Evolutionary conservation across 495 filamentous ascomycete species (phyloP), one percentile per base, ranked within the genome.

Genomic region (Staphylotrichum tortipilum): DNA sequence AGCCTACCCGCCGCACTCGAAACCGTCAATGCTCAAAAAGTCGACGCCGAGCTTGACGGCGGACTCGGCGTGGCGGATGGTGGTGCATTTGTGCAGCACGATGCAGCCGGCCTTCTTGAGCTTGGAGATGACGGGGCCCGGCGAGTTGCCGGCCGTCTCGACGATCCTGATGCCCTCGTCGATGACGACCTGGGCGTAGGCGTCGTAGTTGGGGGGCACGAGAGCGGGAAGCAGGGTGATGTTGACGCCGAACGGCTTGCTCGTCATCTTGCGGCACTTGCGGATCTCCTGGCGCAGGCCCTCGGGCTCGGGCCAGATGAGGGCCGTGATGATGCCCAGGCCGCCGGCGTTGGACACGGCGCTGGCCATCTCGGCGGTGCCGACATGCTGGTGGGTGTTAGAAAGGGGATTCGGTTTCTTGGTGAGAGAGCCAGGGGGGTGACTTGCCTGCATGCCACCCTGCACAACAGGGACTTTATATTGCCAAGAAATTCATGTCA

Each of bases 11-110:
- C 89, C 92, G 68, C 92, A 98, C 68, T 98, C 92, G 58, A 98
- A 97, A 18, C 92, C 92, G 60, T 98, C 92, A 58, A 98, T 97
- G 26, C 82, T 88, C 29, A 98, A 71, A 68, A 98, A 98, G 67
- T 98, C 92, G 0, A 95, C 92, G 44, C 92, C 92, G 30, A 97
- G 82, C 69, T 94, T 95, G 52, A 95, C 79, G 36, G 92, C 92
- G 34, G 83, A 85, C 66, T 89, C 83, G 29, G 92, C 92, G 60
- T 98, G 92, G 18, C 91, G 74, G 67, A 98, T 90, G 2, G 91
- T 95, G 18, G 92, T 98, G 74, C 92, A 98, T 71, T 98, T 98
- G 75, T 98, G 92, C 39, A 98, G 76, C 57, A 98, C 81, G 47
- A 78, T 88, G 57, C 73, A 80, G 26, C 78, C 79, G 23, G 82